A percentile compares a stretch with the other conserved stretches of the same genome.
phyloP scores from a whole-genome alignment of 805 yeast genomes.

The Lachancea mirantina region DNA sequence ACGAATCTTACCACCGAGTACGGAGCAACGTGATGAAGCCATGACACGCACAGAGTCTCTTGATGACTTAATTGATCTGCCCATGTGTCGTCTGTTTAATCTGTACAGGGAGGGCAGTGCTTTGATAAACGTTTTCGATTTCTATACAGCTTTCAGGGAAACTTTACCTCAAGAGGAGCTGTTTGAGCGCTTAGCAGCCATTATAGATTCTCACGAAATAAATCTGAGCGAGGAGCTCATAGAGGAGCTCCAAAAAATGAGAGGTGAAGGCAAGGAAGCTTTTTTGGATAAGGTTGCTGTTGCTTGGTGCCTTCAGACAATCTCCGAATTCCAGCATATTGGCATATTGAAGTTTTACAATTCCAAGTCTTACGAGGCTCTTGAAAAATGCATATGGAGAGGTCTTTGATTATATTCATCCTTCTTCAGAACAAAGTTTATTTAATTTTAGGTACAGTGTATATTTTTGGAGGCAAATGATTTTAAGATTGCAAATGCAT shows the following conservation, averaged over 20 bases:
- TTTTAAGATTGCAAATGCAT: too few relatives aligned
- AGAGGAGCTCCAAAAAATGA: slow-evolving; percentile 23
- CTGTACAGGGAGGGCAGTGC: slow-evolving; percentile 75
- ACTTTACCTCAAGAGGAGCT: slow-evolving; percentile 33
- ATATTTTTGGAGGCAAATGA: not conserved
- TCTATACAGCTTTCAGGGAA: slow-evolving; percentile 53
- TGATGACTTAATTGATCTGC: slow-evolving; percentile 41
- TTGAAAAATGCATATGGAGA: slow-evolving; percentile 31
- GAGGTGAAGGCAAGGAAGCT: slow-evolving; percentile 22
- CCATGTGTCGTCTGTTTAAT: slow-evolving; percentile 51
- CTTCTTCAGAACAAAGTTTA: not conserved
- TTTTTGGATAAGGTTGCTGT: slow-evolving; percentile 59
- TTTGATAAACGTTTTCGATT: slow-evolving; percentile 59
- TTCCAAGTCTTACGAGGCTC: slow-evolving; percentile 27
- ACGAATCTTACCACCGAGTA: slow-evolving; percentile 18
- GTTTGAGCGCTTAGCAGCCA: slow-evolving; percentile 3
- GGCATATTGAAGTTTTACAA: slow-evolving; percentile 61
- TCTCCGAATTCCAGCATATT: slow-evolving; percentile 59
- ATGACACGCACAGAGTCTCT: slow-evolving; percentile 18
- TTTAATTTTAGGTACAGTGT: slow-evolving; percentile 3
- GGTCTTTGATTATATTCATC: slow-evolving; percentile 24
- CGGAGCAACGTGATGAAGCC: not conserved
- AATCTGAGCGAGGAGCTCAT: slow-evolving; percentile 19
- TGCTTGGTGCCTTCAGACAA: slow-evolving; percentile 68
- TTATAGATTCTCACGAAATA: slow-evolving; percentile 11